Evolutionary conservation across 2,329 filamentous ascomycete genomes (phyloP).

Genomic region (Aspergillus sp.): DNA sequence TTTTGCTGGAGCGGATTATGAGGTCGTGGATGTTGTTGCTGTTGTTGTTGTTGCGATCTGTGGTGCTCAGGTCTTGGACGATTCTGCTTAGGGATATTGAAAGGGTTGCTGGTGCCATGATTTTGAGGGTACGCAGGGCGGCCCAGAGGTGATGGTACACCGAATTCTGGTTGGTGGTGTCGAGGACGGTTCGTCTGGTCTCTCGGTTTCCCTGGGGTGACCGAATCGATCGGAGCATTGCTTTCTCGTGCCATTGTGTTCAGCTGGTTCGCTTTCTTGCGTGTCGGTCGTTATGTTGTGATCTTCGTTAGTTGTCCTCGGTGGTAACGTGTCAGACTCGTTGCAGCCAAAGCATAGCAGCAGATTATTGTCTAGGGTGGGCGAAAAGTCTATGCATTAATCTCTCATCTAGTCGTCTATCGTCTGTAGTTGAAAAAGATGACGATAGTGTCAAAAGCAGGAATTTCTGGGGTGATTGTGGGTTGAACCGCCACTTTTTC

Average conservation of each 20-base stretch:
- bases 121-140: conserved; percentile 43
- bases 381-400: neutral
- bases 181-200: conserved; percentile 27
- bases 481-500: conserved; percentile 8
- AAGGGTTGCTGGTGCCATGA: conserved; percentile 43
- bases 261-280: neutral
- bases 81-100: conserved; percentile 54
- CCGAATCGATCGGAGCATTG: conserved; percentile 2
- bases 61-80: conserved; percentile 53
- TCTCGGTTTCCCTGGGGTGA: conserved; percentile 4
- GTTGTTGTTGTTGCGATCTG: conserved; percentile 27
- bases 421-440: neutral
- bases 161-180: conserved; percentile 54
- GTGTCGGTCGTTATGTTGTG: neutral
- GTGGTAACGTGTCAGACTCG: neutral
- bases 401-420: neutral
- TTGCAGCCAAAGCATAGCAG: neutral
- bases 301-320: neutral
- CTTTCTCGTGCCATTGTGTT: conserved; percentile 12
- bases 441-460: neutral
- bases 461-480: neutral
- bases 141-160: conserved; percentile 56
- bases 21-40: conserved; percentile 12
- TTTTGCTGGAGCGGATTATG: conserved; percentile 18
- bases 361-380: neutral